These are phyloP conservation scores for Aspergillus tamarii DNA, from an alignment of 2,329 filamentous ascomycete genomes.

Conservation along the genomic window DNA sequence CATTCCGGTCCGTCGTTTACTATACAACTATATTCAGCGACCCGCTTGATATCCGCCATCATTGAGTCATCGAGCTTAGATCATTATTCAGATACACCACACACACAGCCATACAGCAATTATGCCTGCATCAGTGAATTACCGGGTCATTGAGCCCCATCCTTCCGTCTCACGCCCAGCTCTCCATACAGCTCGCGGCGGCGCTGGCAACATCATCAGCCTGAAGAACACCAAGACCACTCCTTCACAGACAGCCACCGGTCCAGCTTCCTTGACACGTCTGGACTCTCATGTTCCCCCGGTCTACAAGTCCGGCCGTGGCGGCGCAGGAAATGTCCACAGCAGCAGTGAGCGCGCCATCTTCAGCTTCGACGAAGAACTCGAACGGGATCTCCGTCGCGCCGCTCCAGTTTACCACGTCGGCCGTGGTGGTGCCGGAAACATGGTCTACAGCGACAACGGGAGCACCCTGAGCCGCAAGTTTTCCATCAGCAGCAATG, in stretches of 20 bases:
- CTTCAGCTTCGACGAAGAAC: slow-evolving; percentile 70
- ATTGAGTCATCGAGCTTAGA: slow-evolving; percentile 8
- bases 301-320: slow-evolving; percentile 53
- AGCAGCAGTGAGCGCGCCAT: slow-evolving; percentile 59
- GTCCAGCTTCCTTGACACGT: slow-evolving; percentile 55
- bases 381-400: slow-evolving; percentile 59
- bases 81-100: not conserved
- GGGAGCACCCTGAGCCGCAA: slow-evolving; percentile 38
- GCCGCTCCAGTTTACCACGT: slow-evolving; percentile 66
- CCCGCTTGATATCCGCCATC: not conserved
- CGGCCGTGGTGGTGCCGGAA: slow-evolving; percentile 64
- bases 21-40: not conserved
- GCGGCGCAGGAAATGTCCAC: slow-evolving; percentile 61
- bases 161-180: slow-evolving; percentile 59
- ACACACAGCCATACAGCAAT: slow-evolving; percentile 15
- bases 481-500: slow-evolving; percentile 39
- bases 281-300: slow-evolving; percentile 49
- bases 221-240: slow-evolving; percentile 58
- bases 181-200: slow-evolving; percentile 59
- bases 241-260: slow-evolving; percentile 43
- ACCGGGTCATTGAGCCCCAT: slow-evolving; percentile 65
- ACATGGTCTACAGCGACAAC: slow-evolving; percentile 44
- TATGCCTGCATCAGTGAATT: slow-evolving; percentile 44
- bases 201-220: slow-evolving; percentile 61
- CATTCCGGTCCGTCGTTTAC: slow-evolving; percentile 1